Evolutionary conservation across 208 protist genomes (phyloP).

Genomic region (Leishmania amazonensis): DNA sequence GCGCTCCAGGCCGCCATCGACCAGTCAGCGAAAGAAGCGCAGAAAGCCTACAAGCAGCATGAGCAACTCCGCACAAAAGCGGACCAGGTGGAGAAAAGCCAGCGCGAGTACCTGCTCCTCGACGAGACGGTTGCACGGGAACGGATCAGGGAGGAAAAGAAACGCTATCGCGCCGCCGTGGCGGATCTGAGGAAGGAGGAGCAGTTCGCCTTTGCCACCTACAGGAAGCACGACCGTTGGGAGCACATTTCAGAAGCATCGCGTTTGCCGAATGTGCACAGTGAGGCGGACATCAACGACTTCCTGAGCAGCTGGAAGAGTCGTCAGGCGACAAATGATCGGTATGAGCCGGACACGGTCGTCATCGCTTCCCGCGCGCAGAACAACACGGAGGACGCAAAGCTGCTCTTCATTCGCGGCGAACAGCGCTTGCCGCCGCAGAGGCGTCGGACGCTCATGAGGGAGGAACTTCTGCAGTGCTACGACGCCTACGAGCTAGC

Average conservation of each 20-base stretch:
- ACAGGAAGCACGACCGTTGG: conserved; percentile 84
- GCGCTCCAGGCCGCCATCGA: conserved; percentile 58
- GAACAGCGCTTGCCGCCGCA: conserved; percentile 60
- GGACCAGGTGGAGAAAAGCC: conserved; percentile 62
- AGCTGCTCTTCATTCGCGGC: conserved; percentile 50
- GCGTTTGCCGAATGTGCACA: conserved; percentile 77
- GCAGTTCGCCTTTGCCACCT: conserved; percentile 70
- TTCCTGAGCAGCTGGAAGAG: conserved; percentile 88
- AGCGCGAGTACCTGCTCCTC: conserved; percentile 52
- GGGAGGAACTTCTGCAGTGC: conserved; percentile 67
- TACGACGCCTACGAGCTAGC: conserved; percentile 74
- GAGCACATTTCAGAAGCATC: conserved; percentile 61
- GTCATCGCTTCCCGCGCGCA: conserved; percentile 32
- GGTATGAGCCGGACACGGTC: conserved; percentile 28
- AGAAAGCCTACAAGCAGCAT: conserved; percentile 85
- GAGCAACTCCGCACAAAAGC: conserved; percentile 58
- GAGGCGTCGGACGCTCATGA: conserved; percentile 48
- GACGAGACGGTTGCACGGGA: conserved; percentile 59
- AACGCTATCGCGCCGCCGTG: conserved; percentile 39
- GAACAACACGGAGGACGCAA: conserved; percentile 1
- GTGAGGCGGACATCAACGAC: conserved; percentile 87
- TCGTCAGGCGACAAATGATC: conserved; percentile 38
- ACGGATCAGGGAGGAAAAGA: conserved; percentile 59
- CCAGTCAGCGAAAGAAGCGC: conserved; percentile 54
- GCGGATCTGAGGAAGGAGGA: conserved; percentile 48